Conservation (phyloP, 176 grass and related monocot species). For the Eleusine coracana region DNA sequence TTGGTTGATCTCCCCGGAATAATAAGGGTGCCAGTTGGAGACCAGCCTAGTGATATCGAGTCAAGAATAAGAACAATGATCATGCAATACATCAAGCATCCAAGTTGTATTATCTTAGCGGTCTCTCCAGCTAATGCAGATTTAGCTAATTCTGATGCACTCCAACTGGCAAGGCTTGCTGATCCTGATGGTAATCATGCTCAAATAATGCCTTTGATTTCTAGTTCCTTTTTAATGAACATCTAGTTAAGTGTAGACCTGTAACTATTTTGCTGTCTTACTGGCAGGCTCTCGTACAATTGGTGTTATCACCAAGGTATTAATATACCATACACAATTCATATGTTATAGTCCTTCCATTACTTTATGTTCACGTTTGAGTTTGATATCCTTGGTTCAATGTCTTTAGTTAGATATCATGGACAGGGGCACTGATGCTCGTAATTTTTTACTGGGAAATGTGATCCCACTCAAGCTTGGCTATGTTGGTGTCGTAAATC, state of each 20-base stretch:
- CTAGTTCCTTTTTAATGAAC: constrained; percentile 23
- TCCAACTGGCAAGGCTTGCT: constrained; percentile 88
- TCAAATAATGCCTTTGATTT: constrained; percentile 36
- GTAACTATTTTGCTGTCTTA: constrained; percentile 36
- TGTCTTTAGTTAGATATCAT: constrained; percentile 94
- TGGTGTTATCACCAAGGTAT: constrained; percentile 99
- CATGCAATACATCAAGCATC: constrained; percentile 88
- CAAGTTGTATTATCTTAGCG: constrained; percentile 92
- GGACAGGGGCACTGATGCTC: constrained; percentile 95
- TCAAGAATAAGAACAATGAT: constrained; percentile 87
- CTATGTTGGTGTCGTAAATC: constrained; percentile 92
- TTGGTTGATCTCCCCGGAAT: constrained; percentile 96
- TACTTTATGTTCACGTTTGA: constrained; percentile 26
- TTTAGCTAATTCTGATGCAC: constrained; percentile 90
- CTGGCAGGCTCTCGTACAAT: constrained; percentile 81
- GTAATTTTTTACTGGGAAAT: constrained; percentile 95
- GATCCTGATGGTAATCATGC: constrained; percentile 84
- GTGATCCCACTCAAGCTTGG: constrained; percentile 85
- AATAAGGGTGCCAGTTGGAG: constrained; percentile 89
- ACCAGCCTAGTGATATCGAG: constrained; percentile 93
- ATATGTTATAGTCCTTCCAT: constrained; percentile 30
- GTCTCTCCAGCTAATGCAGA: constrained; percentile 94
- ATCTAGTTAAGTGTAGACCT: constrained; percentile 12
- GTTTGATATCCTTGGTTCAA: constrained; percentile 41
- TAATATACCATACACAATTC: constrained; percentile 21